These are phyloP conservation scores for Fusarium tupiense DNA, from an alignment of 2,329 filamentous ascomycete genomes.

Conservation along the genomic window DNA sequence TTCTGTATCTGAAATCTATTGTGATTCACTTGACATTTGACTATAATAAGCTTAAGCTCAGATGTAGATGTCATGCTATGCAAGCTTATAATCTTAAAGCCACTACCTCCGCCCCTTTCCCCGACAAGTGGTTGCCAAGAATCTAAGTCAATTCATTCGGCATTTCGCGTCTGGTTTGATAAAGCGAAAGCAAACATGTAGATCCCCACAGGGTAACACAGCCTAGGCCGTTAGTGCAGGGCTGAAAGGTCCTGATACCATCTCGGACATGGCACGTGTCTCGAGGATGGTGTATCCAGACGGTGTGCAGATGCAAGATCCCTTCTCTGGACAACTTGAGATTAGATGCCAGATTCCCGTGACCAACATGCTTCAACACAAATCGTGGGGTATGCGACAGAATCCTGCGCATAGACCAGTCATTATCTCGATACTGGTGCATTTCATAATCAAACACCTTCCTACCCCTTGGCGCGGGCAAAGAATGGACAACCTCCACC, in stretches of 20 bases:
- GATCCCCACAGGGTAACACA: constrained; percentile 1
- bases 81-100: not conserved
- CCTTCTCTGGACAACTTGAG: not conserved
- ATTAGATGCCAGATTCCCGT: not conserved
- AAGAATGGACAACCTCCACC: constrained; percentile 3
- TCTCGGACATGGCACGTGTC: constrained; percentile 16
- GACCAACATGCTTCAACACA: not conserved
- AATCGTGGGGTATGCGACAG: not conserved
- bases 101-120: not conserved
- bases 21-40: not conserved
- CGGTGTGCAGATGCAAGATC: not conserved
- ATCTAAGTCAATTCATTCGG: constrained; percentile 2
- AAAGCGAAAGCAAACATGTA: constrained; percentile 24
- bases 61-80: not conserved
- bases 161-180: constrained; percentile 16
- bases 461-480: not conserved
- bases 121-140: not conserved
- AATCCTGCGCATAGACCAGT: not conserved
- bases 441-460: not conserved
- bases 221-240: constrained; percentile 7
- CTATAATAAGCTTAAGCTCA: not conserved
- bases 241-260: constrained; percentile 20
- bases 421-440: constrained; percentile 7
- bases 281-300: not conserved
- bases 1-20: not conserved